A percentile compares a stretch with the other conserved stretches of the same genome.
phyloP scores from a whole-genome alignment of 345 rosid genomes.

The Populus ilicifolia region DNA sequence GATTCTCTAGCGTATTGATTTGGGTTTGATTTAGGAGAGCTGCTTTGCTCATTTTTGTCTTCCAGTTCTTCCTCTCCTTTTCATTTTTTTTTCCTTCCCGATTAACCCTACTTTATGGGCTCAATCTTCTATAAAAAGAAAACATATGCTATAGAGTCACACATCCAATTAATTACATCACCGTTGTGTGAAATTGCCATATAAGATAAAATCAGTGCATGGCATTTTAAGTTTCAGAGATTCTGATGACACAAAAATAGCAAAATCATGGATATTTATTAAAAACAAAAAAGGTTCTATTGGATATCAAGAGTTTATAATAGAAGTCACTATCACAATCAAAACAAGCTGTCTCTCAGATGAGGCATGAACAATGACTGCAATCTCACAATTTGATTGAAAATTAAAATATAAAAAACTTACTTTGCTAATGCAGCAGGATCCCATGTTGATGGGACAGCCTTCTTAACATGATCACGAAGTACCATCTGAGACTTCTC shows the following conservation, averaged over 20 bases:
- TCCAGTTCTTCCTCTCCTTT: background rate
- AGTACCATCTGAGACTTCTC: conserved; percentile 78
- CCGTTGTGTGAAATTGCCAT: background rate
- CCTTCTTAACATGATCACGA: conserved; percentile 70
- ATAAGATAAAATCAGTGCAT: background rate
- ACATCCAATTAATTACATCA: too few species aligned
- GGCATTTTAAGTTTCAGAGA: too few species aligned
- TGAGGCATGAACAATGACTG: background rate
- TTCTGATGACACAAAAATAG: background rate
- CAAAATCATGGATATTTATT: background rate
- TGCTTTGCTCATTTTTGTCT: background rate
- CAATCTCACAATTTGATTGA: background rate
- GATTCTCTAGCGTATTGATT: background rate
- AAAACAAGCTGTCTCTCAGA: background rate
- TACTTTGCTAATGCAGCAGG: conserved; percentile 88
- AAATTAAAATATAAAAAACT: background rate
- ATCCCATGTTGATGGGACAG: conserved; percentile 87
- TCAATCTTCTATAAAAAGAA: background rate
- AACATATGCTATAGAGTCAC: background rate
- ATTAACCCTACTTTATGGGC: background rate
- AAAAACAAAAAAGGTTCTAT: background rate
- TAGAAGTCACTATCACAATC: background rate
- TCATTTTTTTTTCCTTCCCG: too few species aligned
- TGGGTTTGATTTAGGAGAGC: background rate
- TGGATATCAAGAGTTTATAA: background rate